Base-by-base conservation (phyloP, 2,329 filamentous ascomycete genomes). In the Colletotrichum sp. region DNA sequence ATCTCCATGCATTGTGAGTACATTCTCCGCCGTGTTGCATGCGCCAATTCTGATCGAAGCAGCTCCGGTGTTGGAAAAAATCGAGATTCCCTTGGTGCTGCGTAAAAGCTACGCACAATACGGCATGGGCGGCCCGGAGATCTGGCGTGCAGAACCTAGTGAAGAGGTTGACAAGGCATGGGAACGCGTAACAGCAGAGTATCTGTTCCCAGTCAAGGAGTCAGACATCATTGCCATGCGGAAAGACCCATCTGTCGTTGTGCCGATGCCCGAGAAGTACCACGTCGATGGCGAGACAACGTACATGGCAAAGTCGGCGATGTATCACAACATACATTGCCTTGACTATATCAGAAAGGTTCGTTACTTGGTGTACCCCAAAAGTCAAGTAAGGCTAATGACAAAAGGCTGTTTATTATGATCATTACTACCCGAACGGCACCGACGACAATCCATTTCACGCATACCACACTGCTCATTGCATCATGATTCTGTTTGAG, bases 91-190 rank as follows among this genome's bases (percentile, higher is more conserved):
- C n/a, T 21, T 72, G 62, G 69, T 67, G 5, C 6, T 59, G 16
- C 69, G 69, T 9, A 72, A 72, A 49, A 72, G 69, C 26, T 72
- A 59, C 15, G 69, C 69, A 16, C 62, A 72, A 15, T 72, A 72
- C 8, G 62, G 69, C 9, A 72, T 67, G 69, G 69, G 69, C 26
- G 62, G 69, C 2, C 69, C 49, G 13, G 69, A 72, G 13, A 72
- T 72, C 21, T 72, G 69, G 69, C 62, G 69, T 6, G 69, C 44
- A 9, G 49, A 72, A 24, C 69, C 69, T 24, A 72, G 62, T 7
- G 69, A 72, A 21, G 69, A 72, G n/a, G 69, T 72, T 15, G 69
- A 72, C 52, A 72, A 72, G 24, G 69, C 69, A 15, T 72, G 69
- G 69, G 69, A 72, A 30, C 62, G 69, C 1, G 69, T 72, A 8